Evolutionary conservation across 2,329 filamentous ascomycete species (phyloP).

Genomic region (Colletotrichum siamense): DNA sequence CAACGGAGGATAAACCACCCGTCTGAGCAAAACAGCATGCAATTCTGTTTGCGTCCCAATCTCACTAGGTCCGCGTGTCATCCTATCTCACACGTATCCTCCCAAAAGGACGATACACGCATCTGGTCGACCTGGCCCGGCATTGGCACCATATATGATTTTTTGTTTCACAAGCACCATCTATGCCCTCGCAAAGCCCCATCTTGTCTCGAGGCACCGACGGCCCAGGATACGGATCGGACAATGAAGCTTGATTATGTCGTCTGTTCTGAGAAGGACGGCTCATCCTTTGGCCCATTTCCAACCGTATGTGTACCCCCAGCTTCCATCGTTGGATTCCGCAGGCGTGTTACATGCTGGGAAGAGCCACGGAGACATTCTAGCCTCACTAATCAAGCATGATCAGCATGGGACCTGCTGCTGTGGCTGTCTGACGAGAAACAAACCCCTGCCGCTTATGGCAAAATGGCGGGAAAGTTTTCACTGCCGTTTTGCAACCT

Average conservation of each 20-base stretch:
- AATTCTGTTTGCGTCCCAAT: not conserved
- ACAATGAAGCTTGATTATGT: not conserved
- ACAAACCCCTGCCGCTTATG: not conserved
- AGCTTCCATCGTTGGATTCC: not conserved
- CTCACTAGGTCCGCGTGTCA: not conserved
- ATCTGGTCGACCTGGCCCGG: not conserved
- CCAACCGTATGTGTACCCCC: not conserved
- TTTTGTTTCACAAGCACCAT: not conserved
- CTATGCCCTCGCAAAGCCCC: not conserved
- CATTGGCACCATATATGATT: not conserved
- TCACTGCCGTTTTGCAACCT: slow-evolving; percentile 4
- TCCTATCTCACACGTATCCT: not conserved
- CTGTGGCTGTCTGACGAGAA: slow-evolving; percentile 13
- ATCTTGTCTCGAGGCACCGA: not conserved
- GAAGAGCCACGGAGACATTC: not conserved
- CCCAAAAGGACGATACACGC: not conserved
- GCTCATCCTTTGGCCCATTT: not conserved
- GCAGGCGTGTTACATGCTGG: not conserved
- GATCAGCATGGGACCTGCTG: slow-evolving; percentile 5
- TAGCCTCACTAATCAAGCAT: not conserved
- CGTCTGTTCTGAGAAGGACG: not conserved
- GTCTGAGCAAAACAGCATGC: not conserved
- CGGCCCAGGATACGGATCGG: not conserved
- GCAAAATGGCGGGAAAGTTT: not conserved
- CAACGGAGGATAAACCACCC: not conserved